Base-by-base conservation (phyloP, 352 stramenopile species). In the Pythium graminicola region DNA sequence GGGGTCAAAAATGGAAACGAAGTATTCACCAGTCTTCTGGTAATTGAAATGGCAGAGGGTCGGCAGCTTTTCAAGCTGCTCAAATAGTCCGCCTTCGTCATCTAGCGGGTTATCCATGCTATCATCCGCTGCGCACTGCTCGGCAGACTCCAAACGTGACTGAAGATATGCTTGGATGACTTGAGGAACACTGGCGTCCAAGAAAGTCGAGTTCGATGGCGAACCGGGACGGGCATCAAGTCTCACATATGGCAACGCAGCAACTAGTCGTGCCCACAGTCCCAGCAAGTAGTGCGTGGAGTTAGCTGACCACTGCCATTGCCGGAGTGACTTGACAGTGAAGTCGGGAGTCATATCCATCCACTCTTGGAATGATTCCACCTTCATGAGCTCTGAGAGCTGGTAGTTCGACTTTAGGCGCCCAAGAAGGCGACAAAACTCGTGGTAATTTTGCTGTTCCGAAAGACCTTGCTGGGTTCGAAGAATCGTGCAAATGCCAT, bases 391-490 rank as follows among this genome's bases (percentile, higher is more conserved):
- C 69, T 99, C 95, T 26, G 84, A 96, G 14, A 99, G 79, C 72
- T 99, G 96, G 71, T 98, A 99, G 69, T 98, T 99, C 5, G 90
- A 94, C 75, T 99, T 99, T 35, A 99, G 65, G 1, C 96, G 74
- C 1, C 96, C 93, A n/a, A 98, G 78, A 10, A 99, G 66, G 29
- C 96, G 86, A 76, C 96, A 99, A 66, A 99, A 99, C 64, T 98
- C 87, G 77, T 99, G 96, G 67, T 99, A 99, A 64, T 99, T 99
- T 54, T 98, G 90, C 59, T 98, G 89, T 59, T 99, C 91, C n/a
- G 97, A 89, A 10, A 99, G 79, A n/a, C 96, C 96, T 39, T 97
- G 91, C 62, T 98, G 86, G 35, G 95, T 95, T 32, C 77, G 78
- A 26, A 99, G 73, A 45, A 99, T 97, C 29, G 83, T 76, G 44